Evolutionary conservation across 1,139 yeast species (phyloP), one percentile per base, ranked within the genome.

Genomic region (Scheffersomyces quercinus): DNA sequence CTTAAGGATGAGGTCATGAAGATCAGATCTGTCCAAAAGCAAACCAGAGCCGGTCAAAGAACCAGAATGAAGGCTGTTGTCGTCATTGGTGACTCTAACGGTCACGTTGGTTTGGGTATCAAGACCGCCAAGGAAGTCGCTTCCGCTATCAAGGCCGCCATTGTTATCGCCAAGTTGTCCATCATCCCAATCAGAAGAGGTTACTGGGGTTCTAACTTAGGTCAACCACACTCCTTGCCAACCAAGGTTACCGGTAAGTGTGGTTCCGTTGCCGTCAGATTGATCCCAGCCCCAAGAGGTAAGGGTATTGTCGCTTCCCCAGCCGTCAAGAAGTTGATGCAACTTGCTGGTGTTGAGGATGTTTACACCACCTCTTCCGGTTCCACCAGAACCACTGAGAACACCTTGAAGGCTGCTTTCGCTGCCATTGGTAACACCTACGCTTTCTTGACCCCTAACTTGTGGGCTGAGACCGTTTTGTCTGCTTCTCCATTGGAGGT

Each of bases 251-350:
- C 98, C 61, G 98, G 98, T 83, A 91, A 90, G 89, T 91, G 97
- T 83, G 98, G 98, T 84, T 91, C 98, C 77, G 98, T 93, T 70
- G 75, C 85, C 56, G 96, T 90, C 63, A 91, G 98, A 88, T 87
- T 93, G 74, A 91, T 93, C 71, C 99, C 99, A 77, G 99, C 99
- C 63, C 99, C 99, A 85, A 95, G 99, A 85, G 99, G 99, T 91
- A 90, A 96, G 75, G 98, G 98, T 86, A 89, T 93, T 72, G 97
- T 93, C 65, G 99, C 99, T 71, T 95, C 99, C 64, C 99, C 99
- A 75, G 97, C 96, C 64, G 98, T 93, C 75, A 93, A 90, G 88
- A 90, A 90, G 82, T 85, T 93, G 79, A 81, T 95, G 82, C 96
- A 91, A 82, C 88, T 93, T 75, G 99, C 98, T 70, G 99, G 99